phyloP scores from a whole-genome alignment of 257 asterid genomes.

The Solanum virginianum region DNA sequence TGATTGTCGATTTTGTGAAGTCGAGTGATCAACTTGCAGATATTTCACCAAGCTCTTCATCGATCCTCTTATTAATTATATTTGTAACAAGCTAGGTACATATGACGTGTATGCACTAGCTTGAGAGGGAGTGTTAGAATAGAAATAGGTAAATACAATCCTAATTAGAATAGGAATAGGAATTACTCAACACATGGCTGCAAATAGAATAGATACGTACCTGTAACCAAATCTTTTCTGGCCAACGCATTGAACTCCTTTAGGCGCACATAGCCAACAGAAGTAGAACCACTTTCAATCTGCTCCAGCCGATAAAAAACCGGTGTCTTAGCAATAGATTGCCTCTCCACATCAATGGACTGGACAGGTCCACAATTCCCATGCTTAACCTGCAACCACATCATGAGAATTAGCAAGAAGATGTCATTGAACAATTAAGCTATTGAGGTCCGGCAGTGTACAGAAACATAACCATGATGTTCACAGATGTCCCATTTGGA shows the following conservation, averaged over 20 bases:
- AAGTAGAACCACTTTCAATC: constrained; percentile 36
- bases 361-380: constrained; percentile 89
- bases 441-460: constrained; percentile 34
- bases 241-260: constrained; percentile 99
- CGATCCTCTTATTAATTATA: no score
- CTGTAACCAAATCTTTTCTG: constrained; percentile 80
- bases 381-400: constrained; percentile 67
- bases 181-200: neutral
- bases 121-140: no score
- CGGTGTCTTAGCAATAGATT: constrained; percentile 84
- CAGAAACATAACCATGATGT: constrained; percentile 40
- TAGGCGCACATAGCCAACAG: constrained; percentile 90
- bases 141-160: no score
- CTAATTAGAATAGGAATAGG: no score
- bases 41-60: no score
- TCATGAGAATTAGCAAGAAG: constrained; percentile 6
- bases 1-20: no score
- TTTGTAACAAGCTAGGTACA: no score
- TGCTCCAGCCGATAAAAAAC: constrained; percentile 84
- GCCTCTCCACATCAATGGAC: constrained; percentile 68
- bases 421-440: constrained; percentile 14
- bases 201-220: constrained; percentile 20
- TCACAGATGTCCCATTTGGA: constrained; percentile 76
- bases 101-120: no score
- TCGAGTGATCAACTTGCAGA: no score